These are phyloP conservation scores for Astraeus odoratus DNA, from an alignment of 768 basidiomycete species.

Conservation along the genomic window DNA sequence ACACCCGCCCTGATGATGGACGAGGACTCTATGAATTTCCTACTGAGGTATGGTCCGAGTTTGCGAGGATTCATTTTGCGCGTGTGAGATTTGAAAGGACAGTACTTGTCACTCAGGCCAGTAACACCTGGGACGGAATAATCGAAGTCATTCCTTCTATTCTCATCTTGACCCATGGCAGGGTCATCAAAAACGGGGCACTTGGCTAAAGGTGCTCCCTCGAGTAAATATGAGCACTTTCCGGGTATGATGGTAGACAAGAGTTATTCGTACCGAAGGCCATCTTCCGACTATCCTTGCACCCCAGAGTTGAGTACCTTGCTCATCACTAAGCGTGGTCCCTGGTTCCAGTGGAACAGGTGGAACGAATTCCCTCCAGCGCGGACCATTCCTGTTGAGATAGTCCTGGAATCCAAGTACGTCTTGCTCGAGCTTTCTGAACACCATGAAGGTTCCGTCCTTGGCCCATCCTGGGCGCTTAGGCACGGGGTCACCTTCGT, in stretches of 20 bases:
- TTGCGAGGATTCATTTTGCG: slow-evolving; percentile 41
- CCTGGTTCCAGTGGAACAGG: background rate
- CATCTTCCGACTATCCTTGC: slow-evolving; percentile 49
- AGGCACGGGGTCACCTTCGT: slow-evolving; percentile 31
- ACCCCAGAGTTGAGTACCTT: slow-evolving; percentile 44
- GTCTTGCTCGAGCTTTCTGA: slow-evolving; percentile 45
- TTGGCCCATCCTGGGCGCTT: slow-evolving; percentile 37
- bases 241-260: background rate
- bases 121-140: slow-evolving; percentile 9
- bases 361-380: slow-evolving; percentile 16
- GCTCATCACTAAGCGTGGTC: slow-evolving; percentile 24
- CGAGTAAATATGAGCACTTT: background rate
- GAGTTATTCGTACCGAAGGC: slow-evolving; percentile 39
- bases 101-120: slow-evolving; percentile 10
- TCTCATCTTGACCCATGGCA: slow-evolving; percentile 14
- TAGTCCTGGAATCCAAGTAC: slow-evolving; percentile 47
- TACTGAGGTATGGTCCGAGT: slow-evolving; percentile 14
- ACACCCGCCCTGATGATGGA: slow-evolving; percentile 28
- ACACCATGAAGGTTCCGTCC: slow-evolving; percentile 47
- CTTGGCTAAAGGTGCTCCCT: slow-evolving; percentile 39
- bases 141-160: slow-evolving; percentile 38
- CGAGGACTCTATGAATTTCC: slow-evolving; percentile 14
- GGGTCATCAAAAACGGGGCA: slow-evolving; percentile 39
- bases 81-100: slow-evolving; percentile 43
- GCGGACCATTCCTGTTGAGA: slow-evolving; percentile 26